phyloP scores from a whole-genome alignment of 257 asterid species.

The Jacaranda copaia region DNA sequence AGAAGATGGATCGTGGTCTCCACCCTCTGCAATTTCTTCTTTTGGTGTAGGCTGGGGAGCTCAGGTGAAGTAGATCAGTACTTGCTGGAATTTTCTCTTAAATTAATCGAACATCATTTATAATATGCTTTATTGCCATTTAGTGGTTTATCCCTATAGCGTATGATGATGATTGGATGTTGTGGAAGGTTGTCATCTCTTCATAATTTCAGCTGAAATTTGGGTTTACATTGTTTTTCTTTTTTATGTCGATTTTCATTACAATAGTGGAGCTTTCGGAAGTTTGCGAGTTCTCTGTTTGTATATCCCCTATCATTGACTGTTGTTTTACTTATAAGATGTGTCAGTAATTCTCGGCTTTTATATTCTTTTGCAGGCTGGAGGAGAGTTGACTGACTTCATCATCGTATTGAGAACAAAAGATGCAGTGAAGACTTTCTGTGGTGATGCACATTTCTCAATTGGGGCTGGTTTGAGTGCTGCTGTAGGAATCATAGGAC shows the following conservation, averaged over 20 bases:
- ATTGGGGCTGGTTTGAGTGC: conserved; percentile 96
- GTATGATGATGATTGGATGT: not conserved
- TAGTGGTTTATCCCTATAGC: not conserved
- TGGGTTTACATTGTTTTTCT: not conserved
- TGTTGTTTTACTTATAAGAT: not conserved
- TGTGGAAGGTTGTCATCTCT: not conserved
- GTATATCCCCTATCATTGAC: conserved; percentile 10
- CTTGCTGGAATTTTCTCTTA: conserved; percentile 19
- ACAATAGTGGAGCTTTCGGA: conserved; percentile 7
- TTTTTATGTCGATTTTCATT: not conserved
- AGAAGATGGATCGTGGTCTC: conserved; percentile 98
- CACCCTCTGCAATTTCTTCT: conserved; percentile 95
- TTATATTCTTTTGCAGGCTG: conserved; percentile 65
- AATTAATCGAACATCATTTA: not conserved
- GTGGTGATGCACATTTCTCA: conserved; percentile 77
- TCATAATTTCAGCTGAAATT: not conserved
- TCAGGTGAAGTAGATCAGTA: conserved; percentile 63
- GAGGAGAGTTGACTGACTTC: conserved; percentile 96
- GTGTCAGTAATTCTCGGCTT: not conserved
- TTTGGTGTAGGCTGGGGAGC: conserved; percentile 99
- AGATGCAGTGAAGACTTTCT: conserved; percentile 83
- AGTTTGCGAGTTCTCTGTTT: not conserved
- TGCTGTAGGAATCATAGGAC: conserved; percentile 85
- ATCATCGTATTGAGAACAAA: conserved; percentile 79
- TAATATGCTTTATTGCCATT: conserved; percentile 4